Conservation (phyloP, 2,329 filamentous ascomycete genomes). For the Xylariales sp. region DNA sequence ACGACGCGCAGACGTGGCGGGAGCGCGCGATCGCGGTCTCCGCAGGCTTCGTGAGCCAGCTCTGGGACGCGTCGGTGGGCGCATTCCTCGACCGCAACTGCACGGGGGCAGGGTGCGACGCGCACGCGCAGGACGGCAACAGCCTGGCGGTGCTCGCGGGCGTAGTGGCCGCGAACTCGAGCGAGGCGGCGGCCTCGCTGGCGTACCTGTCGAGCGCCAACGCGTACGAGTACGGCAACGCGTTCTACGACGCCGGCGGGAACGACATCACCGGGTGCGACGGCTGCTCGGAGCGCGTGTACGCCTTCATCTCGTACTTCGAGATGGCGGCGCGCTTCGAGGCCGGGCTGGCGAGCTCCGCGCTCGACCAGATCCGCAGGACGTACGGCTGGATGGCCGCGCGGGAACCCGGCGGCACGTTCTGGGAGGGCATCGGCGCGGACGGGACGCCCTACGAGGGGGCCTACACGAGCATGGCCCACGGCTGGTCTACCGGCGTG, state of each 20-base stretch:
- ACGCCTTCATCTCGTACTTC: slow-evolving; percentile 49
- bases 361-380: slow-evolving; percentile 39
- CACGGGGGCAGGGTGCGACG: slow-evolving; percentile 19
- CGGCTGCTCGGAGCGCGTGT: slow-evolving; percentile 40
- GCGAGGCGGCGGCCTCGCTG: slow-evolving; percentile 28
- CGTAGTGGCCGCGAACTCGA: slow-evolving; percentile 21
- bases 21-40: slow-evolving; percentile 29
- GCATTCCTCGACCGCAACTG: slow-evolving; percentile 42
- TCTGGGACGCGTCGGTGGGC: slow-evolving; percentile 36
- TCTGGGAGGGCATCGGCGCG: slow-evolving; percentile 47
- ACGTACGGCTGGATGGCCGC: slow-evolving; percentile 46
- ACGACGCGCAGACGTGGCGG: slow-evolving; percentile 35
- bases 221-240: slow-evolving; percentile 39
- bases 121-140: slow-evolving; percentile 49
- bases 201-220: slow-evolving; percentile 32
- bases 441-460: slow-evolving; percentile 38
- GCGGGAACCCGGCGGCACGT: slow-evolving; percentile 40
- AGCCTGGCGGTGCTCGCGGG: slow-evolving; percentile 38
- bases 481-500: slow-evolving; percentile 48
- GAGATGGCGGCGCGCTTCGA: slow-evolving; percentile 45
- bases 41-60: slow-evolving; percentile 28
- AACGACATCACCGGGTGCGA: slow-evolving; percentile 18
- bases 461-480: slow-evolving; percentile 42
- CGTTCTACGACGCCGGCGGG: slow-evolving; percentile 44
- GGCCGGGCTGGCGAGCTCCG: slow-evolving; percentile 25